Percentiles rank a stretch among this genome's conserved stretches.
These are phyloP conservation scores for Trichoderma polysporum DNA, from an alignment of 2,329 filamentous ascomycete genomes.

Conservation along the genomic window DNA sequence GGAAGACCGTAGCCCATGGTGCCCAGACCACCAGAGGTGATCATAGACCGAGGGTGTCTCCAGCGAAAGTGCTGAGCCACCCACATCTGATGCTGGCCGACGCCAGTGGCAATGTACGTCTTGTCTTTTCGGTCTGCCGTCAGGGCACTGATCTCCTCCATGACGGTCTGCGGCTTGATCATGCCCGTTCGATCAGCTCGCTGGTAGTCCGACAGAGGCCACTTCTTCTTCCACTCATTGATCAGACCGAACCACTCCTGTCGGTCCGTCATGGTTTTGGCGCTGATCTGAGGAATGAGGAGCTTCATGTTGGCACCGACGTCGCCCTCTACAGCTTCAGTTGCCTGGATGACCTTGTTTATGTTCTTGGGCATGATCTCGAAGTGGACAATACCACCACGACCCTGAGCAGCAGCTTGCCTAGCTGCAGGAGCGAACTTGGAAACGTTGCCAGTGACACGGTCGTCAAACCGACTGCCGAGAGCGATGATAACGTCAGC, in stretches of 20 bases:
- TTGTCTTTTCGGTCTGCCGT: conserved; percentile 77
- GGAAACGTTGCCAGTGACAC: conserved; percentile 76
- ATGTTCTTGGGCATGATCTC: conserved; percentile 99
- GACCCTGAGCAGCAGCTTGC: conserved; percentile 76
- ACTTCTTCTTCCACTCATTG: conserved; percentile 83
- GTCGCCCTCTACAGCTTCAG: conserved; percentile 92
- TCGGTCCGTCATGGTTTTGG: conserved; percentile 62
- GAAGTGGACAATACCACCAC: conserved; percentile 95
- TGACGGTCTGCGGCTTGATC: conserved; percentile 93
- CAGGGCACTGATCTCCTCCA: conserved; percentile 84
- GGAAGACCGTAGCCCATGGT: conserved; percentile 92
- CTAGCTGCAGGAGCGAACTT: conserved; percentile 91
- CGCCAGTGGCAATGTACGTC: conserved; percentile 88
- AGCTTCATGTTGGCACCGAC: conserved; percentile 74
- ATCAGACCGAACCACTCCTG: conserved; percentile 90
- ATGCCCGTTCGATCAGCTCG: conserved; percentile 70
- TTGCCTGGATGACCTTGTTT: conserved; percentile 98
- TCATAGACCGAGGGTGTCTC: conserved; percentile 87
- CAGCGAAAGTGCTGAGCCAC: conserved; percentile 94
- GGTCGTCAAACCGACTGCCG: conserved; percentile 92
- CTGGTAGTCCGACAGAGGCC: conserved; percentile 82
- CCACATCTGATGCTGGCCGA: conserved; percentile 99
- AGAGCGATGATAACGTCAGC: conserved; percentile 94
- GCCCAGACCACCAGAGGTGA: conserved; percentile 89
- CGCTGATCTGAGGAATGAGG: conserved; percentile 70